A percentile compares a stretch with the other conserved stretches of the same genome.
Evolutionary conservation across 2,329 filamentous ascomycete genomes (phyloP).

Genomic region (Cordyceps javanica): DNA sequence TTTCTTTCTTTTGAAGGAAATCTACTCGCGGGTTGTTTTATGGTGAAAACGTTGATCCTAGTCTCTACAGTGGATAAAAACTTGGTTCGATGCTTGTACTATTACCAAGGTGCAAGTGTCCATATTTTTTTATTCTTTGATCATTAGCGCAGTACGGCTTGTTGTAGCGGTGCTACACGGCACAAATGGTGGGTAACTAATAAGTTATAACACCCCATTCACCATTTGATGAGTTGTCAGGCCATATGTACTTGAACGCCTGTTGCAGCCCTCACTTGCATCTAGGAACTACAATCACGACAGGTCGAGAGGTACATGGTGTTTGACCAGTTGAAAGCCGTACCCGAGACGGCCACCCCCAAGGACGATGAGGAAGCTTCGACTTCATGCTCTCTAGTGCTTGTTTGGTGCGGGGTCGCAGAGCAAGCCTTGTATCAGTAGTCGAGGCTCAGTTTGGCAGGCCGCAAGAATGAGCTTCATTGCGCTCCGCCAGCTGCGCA

Average conservation of each 20-base stretch:
- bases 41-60: background rate
- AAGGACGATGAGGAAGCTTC: background rate
- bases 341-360: background rate
- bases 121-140: background rate
- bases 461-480: background rate
- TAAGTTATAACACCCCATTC: no score
- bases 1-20: no score
- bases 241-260: no score
- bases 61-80: background rate
- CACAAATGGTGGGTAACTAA: no score
- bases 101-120: background rate
- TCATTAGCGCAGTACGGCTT: no score
- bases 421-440: background rate
- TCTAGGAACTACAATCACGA: background rate
- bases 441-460: slow-evolving; percentile 1
- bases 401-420: background rate
- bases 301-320: background rate
- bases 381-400: no score
- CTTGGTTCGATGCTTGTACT: no score
- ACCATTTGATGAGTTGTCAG: no score
- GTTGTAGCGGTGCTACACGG: no score
- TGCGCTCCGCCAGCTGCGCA: background rate
- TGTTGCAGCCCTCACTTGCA: no score
- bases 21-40: background rate
- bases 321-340: background rate